Percentiles rank a stretch among this genome's conserved stretches.
Evolutionary conservation across 495 filamentous ascomycete species (phyloP).

Genomic region (Tuber calosporum): DNA sequence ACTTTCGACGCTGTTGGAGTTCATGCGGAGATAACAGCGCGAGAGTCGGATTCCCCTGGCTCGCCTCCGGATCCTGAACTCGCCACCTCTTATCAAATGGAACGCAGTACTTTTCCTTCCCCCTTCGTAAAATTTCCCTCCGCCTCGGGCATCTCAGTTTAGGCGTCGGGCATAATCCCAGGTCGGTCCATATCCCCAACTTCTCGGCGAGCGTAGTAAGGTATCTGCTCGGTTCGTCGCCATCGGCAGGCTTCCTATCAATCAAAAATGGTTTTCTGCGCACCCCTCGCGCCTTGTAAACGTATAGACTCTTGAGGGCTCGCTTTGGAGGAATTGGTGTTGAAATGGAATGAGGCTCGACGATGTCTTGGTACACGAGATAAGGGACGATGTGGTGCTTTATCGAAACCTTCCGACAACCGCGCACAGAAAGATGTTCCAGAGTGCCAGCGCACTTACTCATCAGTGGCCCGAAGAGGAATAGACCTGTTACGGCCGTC

Average conservation of each 20-base stretch:
- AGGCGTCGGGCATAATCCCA: constrained; percentile 41
- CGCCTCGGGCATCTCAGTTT: constrained; percentile 41
- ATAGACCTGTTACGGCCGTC: constrained; percentile 41
- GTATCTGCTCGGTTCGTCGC: constrained; percentile 41
- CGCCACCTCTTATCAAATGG: constrained; percentile 41
- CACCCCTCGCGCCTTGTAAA: constrained; percentile 41
- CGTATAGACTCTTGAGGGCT: constrained; percentile 40
- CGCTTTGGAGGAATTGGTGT: constrained; percentile 28
- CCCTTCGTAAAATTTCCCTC: constrained; percentile 37
- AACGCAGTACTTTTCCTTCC: constrained; percentile 41
- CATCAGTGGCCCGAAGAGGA: constrained; percentile 40
- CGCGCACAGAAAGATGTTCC: constrained; percentile 41
- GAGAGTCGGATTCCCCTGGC: constrained; percentile 30
- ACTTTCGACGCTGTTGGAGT: constrained; percentile 20
- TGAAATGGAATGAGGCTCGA: constrained; percentile 34
- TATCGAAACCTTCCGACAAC: constrained; percentile 41
- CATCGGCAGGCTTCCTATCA: constrained; percentile 41
- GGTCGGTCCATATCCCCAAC: constrained; percentile 40
- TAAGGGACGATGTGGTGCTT: constrained; percentile 43
- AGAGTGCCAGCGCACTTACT: constrained; percentile 39
- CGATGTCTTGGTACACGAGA: constrained; percentile 40
- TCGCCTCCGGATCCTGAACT: constrained; percentile 23
- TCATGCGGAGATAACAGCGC: constrained; percentile 33
- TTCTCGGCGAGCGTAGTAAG: constrained; percentile 40
- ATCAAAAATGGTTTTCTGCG: constrained; percentile 41